phyloP scores from a whole-genome alignment of 2,329 filamentous ascomycete genomes.

The Trichoderma koningiopsis region DNA sequence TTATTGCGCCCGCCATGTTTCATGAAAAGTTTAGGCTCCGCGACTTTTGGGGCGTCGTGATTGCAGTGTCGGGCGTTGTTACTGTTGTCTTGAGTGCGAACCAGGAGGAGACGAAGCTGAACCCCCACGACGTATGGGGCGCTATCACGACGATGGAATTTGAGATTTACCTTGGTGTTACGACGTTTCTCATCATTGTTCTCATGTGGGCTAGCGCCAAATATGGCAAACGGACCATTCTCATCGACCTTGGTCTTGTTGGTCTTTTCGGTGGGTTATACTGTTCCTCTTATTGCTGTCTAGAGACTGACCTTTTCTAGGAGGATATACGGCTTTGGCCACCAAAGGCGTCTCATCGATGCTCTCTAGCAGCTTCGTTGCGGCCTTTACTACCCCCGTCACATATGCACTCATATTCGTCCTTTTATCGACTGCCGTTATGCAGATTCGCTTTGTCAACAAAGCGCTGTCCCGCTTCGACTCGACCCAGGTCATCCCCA shows the following conservation, averaged over 20 bases:
- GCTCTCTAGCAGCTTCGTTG: constrained; percentile 86
- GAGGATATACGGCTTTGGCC: constrained; percentile 92
- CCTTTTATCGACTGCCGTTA: constrained; percentile 80
- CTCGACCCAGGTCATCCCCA: constrained; percentile 96
- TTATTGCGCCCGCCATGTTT: constrained; percentile 92
- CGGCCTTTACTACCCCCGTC: constrained; percentile 86
- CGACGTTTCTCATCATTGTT: constrained; percentile 68
- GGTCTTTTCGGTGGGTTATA: constrained; percentile 77
- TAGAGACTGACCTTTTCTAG: constrained; percentile 44
- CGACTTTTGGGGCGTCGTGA: constrained; percentile 84
- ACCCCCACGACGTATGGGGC: constrained; percentile 85
- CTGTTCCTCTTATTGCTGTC: background rate
- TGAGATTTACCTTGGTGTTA: constrained; percentile 84
- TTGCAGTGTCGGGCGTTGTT: constrained; percentile 85
- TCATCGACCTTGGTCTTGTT: constrained; percentile 91
- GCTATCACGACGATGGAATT: constrained; percentile 88
- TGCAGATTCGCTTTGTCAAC: constrained; percentile 98
- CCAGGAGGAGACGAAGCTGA: constrained; percentile 84
- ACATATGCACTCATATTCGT: constrained; percentile 84
- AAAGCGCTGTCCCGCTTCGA: constrained; percentile 85
- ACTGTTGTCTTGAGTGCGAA: constrained; percentile 91
- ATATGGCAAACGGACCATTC: constrained; percentile 82
- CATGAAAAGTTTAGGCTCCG: constrained; percentile 84
- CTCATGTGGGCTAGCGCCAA: constrained; percentile 81
- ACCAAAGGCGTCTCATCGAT: constrained; percentile 97